These are phyloP conservation scores for Nannochloris sp. DNA, from an alignment of 139 green algal species.

Conservation along the genomic window DNA sequence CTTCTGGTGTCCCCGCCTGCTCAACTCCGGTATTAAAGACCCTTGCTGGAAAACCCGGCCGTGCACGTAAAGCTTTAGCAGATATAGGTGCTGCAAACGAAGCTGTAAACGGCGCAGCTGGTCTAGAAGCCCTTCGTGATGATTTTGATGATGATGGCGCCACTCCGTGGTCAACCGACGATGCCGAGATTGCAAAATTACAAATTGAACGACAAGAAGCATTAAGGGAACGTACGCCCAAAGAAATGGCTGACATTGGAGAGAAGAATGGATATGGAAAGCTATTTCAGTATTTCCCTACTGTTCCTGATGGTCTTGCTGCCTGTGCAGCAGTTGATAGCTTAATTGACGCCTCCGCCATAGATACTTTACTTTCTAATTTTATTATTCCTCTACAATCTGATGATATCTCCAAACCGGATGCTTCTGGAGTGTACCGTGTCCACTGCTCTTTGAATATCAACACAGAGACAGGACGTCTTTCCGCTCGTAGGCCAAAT, in stretches of 20 bases:
- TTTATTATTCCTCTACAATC: slow-evolving; percentile 94
- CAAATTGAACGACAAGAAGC: not conserved
- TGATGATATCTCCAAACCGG: slow-evolving; percentile 50
- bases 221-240: not conserved
- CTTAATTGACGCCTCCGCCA: slow-evolving; percentile 72
- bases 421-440: slow-evolving; percentile 35
- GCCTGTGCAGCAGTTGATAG: slow-evolving; percentile 79
- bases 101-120: not conserved
- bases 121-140: slow-evolving; percentile 1
- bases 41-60: slow-evolving; percentile 74
- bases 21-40: slow-evolving; percentile 47
- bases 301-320: slow-evolving; percentile 51
- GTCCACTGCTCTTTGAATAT: slow-evolving; percentile 97
- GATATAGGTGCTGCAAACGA: slow-evolving; percentile 19
- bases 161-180: slow-evolving; percentile 10
- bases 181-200: slow-evolving; percentile 11
- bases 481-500: slow-evolving; percentile 85
- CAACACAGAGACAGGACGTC: slow-evolving; percentile 96
- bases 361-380: slow-evolving; percentile 89
- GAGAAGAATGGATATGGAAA: slow-evolving; percentile 55
- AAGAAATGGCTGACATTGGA: slow-evolving; percentile 36
- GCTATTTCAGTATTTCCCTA: slow-evolving; percentile 71
- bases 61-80: slow-evolving; percentile 55
- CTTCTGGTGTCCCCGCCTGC: slow-evolving; percentile 36
- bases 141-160: slow-evolving; percentile 4